These are phyloP conservation scores for Suillus paluster DNA, from an alignment of 768 basidiomycete genomes.

Conservation along the genomic window DNA sequence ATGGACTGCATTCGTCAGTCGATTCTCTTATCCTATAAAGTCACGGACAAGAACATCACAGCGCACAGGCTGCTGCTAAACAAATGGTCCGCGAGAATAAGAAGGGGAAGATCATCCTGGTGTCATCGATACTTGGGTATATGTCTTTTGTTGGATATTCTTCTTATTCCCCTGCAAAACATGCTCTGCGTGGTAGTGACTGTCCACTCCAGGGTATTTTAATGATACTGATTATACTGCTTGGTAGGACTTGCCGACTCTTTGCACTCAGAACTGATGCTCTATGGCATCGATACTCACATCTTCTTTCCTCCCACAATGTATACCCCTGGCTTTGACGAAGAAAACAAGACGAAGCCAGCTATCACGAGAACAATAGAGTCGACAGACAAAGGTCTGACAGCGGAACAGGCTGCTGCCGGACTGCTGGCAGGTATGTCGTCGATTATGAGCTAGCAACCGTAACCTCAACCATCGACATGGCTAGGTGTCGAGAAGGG, in stretches of 20 bases:
- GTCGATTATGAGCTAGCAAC: neutral
- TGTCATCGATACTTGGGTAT: conserved; percentile 74
- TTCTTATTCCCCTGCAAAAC: conserved; percentile 83
- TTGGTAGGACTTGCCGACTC: conserved; percentile 78
- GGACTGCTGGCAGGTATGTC: conserved; percentile 60
- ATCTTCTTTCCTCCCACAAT: conserved; percentile 87
- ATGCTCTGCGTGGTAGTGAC: conserved; percentile 75
- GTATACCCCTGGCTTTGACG: conserved; percentile 72
- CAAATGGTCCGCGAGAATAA: conserved; percentile 58
- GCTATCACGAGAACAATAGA: conserved; percentile 77
- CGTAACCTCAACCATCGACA: neutral
- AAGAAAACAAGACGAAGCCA: conserved; percentile 81
- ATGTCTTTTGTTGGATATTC: conserved; percentile 80
- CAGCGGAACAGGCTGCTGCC: conserved; percentile 65
- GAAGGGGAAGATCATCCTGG: conserved; percentile 74
- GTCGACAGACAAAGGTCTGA: conserved; percentile 64
- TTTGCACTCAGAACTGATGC: conserved; percentile 74
- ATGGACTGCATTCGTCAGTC: conserved; percentile 49
- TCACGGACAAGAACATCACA: neutral
- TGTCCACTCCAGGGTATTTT: neutral
- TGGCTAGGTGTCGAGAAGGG: conserved; percentile 66
- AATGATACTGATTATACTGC: neutral
- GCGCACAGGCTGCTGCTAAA: conserved; percentile 63
- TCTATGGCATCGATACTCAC: conserved; percentile 80
- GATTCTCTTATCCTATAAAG: neutral